phyloP scores from a whole-genome alignment of 805 yeast genomes.

The Yamadazyma sp. region DNA sequence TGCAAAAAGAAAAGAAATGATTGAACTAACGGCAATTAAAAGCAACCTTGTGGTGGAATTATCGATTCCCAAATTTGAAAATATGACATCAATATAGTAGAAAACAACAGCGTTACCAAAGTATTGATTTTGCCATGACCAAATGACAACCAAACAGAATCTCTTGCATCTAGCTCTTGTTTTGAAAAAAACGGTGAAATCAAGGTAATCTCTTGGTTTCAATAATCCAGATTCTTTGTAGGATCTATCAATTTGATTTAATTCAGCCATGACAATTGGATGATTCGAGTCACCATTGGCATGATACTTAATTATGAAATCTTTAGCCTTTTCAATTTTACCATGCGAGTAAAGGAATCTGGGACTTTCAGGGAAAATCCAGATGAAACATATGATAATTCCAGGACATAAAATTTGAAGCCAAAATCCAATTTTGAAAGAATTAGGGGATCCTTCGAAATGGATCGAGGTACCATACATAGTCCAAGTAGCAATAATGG shows the following conservation, averaged over 20 bases:
- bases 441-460: conserved; percentile 28
- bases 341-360: conserved; percentile 38
- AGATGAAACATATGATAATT: conserved; percentile 30
- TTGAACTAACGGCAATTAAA: conserved; percentile 31
- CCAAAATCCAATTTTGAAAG: conserved; percentile 22
- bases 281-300: conserved; percentile 16
- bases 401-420: conserved; percentile 36
- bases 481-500: conserved; percentile 33
- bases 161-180: conserved; percentile 12
- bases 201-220: conserved; percentile 14
- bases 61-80: conserved; percentile 50
- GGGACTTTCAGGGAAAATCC: conserved; percentile 46
- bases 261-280: conserved; percentile 28
- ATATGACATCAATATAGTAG: conserved; percentile 46
- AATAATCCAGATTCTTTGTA: conserved; percentile 11
- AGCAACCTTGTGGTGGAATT: conserved; percentile 31
- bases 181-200: conserved; percentile 9
- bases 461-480: conserved; percentile 30
- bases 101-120: conserved; percentile 49
- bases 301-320: conserved; percentile 14
- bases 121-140: conserved; percentile 40
- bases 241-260: conserved; percentile 30
- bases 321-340: conserved; percentile 25
- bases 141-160: conserved; percentile 16
- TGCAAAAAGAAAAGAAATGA: conserved; percentile 30